Conservation (phyloP, 2,329 filamentous ascomycete species). For the Dactylella cylindrospora region DNA sequence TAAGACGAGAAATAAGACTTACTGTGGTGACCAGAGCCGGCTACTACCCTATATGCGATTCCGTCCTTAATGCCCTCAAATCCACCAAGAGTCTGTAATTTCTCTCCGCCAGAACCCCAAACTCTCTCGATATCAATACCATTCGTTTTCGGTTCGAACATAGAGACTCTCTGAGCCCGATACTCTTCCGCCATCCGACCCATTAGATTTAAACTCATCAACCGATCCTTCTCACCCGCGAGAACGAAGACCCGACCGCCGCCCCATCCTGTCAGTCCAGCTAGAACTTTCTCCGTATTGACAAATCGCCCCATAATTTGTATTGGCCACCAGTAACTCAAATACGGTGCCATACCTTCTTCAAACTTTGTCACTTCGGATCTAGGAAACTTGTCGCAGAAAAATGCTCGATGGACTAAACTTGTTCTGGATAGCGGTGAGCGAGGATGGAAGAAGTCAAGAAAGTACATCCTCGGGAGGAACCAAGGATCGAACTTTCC, state of each 20-base stretch:
- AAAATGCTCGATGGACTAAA: constrained; percentile 59
- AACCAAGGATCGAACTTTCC: constrained; percentile 57
- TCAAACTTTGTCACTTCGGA: constrained; percentile 55
- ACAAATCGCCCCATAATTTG: constrained; percentile 57
- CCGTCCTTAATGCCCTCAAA: constrained; percentile 17
- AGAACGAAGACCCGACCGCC: constrained; percentile 25
- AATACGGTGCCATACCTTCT: constrained; percentile 55
- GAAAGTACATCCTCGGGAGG: constrained; percentile 54
- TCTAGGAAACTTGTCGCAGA: constrained; percentile 55
- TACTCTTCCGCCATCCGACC: constrained; percentile 20
- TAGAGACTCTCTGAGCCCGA: constrained; percentile 2
- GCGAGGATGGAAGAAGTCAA: constrained; percentile 57
- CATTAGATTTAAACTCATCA: constrained; percentile 29
- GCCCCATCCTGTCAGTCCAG: constrained; percentile 20
- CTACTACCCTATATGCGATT: constrained; percentile 23
- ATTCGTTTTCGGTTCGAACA: constrained; percentile 2
- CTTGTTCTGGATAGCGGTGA: constrained; percentile 59
- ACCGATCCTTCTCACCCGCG: constrained; percentile 18
- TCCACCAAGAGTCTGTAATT: background rate
- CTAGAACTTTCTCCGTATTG: constrained; percentile 52
- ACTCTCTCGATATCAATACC: background rate
- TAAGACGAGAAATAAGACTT: background rate
- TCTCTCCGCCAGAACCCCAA: constrained; percentile 1
- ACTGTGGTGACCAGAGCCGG: constrained; percentile 29
- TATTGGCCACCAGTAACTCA: constrained; percentile 59